Percentiles rank a stretch among this genome's conserved stretches.
These are phyloP conservation scores for Tubosaeta sp. DNA, from an alignment of 768 basidiomycete genomes.

Conservation along the genomic window DNA sequence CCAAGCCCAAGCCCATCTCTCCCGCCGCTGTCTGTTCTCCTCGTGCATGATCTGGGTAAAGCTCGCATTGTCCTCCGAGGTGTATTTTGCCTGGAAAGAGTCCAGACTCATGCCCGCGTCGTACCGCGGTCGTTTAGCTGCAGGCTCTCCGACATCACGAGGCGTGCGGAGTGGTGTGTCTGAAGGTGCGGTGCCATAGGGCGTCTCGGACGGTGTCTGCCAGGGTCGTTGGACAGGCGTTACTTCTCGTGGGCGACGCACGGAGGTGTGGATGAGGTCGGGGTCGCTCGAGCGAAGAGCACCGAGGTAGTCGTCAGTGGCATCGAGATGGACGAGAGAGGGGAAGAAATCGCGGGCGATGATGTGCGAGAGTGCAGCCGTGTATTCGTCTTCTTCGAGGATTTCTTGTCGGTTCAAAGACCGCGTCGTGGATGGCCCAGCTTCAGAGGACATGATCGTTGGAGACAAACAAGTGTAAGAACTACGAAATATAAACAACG, in stretches of 20 bases:
- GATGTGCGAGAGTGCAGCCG: conserved; percentile 81
- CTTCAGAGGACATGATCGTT: conserved; percentile 29
- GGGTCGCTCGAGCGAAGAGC: conserved; percentile 76
- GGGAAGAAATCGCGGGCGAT: conserved; percentile 99
- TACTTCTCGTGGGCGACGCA: conserved; percentile 66
- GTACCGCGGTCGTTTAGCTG: conserved; percentile 55
- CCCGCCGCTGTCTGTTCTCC: conserved; percentile 79
- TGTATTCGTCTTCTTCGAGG: conserved; percentile 94
- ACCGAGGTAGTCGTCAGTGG: conserved; percentile 82
- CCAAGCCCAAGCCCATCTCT: conserved; percentile 91
- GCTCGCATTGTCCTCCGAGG: conserved; percentile 96
- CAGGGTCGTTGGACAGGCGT: conserved; percentile 42
- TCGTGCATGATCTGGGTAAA: conserved; percentile 90
- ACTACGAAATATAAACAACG: neutral
- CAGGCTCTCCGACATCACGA: conserved; percentile 37
- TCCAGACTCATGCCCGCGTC: conserved; percentile 69
- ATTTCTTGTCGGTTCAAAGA: conserved; percentile 72
- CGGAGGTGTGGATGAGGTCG: conserved; percentile 68
- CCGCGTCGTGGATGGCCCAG: conserved; percentile 33
- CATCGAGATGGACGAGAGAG: conserved; percentile 82
- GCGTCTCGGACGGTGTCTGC: conserved; percentile 59
- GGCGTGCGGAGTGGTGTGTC: conserved; percentile 64
- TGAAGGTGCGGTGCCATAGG: conserved; percentile 51
- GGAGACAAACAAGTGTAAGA: neutral
- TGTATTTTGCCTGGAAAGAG: conserved; percentile 85